Evolutionary conservation across 306 rosid genomes (phyloP).

Genomic region (Malus asiatica): DNA sequence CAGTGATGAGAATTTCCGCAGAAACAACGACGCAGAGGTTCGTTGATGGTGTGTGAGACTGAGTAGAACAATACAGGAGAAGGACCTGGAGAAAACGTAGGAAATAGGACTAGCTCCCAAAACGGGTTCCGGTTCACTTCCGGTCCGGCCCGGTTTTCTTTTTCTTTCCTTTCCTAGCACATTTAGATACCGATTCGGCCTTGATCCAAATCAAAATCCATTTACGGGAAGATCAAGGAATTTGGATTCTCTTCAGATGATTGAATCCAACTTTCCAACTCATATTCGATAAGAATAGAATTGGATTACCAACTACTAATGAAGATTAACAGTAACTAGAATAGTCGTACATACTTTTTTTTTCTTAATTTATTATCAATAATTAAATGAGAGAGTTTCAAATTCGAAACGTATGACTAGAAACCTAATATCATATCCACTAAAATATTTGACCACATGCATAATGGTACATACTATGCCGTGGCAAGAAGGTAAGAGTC

Average conservation of each 20-base stretch:
- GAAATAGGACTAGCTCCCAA: background rate
- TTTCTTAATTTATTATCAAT: too few species aligned
- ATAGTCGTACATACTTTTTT: too few species aligned
- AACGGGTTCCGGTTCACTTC: background rate
- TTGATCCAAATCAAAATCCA: background rate
- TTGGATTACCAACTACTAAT: too few species aligned
- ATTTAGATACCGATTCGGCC: background rate
- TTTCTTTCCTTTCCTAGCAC: background rate
- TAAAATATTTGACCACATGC: too few species aligned
- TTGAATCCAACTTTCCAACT: background rate
- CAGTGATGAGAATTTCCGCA: conserved; percentile 2
- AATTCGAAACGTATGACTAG: too few species aligned
- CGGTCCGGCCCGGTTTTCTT: background rate
- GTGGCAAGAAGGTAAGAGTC: background rate
- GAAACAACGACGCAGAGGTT: conserved; percentile 7
- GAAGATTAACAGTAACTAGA: too few species aligned
- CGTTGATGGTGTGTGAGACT: background rate
- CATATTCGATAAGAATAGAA: background rate
- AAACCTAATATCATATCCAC: too few species aligned
- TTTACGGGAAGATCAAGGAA: too few species aligned
- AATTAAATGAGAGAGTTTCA: too few species aligned
- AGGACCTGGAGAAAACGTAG: background rate
- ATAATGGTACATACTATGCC: too few species aligned
- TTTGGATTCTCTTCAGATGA: background rate
- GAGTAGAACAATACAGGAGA: background rate